These are phyloP conservation scores for Liquidambar formosana DNA, from an alignment of 164 flowering plant genomes.

Conservation along the genomic window DNA sequence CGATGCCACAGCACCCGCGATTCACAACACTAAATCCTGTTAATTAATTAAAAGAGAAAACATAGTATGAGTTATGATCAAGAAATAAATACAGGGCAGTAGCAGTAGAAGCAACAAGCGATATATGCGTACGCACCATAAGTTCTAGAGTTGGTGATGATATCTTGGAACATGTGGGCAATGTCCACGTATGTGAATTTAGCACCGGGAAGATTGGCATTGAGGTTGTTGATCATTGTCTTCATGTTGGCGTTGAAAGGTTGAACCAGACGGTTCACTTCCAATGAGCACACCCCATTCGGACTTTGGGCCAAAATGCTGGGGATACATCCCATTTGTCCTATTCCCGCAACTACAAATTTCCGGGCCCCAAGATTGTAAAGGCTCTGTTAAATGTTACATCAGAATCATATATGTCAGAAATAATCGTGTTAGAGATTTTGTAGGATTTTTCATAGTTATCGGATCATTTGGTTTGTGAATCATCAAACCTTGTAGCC, in stretches of 20 bases:
- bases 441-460: too few species aligned
- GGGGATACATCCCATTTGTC: slow-evolving; percentile 78
- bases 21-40: slow-evolving; percentile 68
- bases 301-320: slow-evolving; percentile 61
- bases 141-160: slow-evolving; percentile 41
- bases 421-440: too few species aligned
- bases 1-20: slow-evolving; percentile 89
- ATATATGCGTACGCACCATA: slow-evolving; percentile 63
- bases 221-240: slow-evolving; percentile 55
- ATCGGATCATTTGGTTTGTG: too few species aligned
- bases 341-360: slow-evolving; percentile 61
- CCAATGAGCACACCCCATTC: slow-evolving; percentile 47
- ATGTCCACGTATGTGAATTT: slow-evolving; percentile 53
- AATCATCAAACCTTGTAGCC: too few species aligned
- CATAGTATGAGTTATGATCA: too few species aligned
- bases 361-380: slow-evolving; percentile 77
- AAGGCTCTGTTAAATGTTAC: slow-evolving; percentile 38
- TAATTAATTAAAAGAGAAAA: too few species aligned
- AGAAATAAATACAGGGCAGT: too few species aligned
- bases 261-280: slow-evolving; percentile 51
- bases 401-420: too few species aligned
- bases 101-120: too few species aligned
- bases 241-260: slow-evolving; percentile 66
- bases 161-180: slow-evolving; percentile 50
- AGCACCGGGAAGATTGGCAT: slow-evolving; percentile 58